phyloP scores from a whole-genome alignment of 495 filamentous ascomycete species.

The Poronia punctata region DNA sequence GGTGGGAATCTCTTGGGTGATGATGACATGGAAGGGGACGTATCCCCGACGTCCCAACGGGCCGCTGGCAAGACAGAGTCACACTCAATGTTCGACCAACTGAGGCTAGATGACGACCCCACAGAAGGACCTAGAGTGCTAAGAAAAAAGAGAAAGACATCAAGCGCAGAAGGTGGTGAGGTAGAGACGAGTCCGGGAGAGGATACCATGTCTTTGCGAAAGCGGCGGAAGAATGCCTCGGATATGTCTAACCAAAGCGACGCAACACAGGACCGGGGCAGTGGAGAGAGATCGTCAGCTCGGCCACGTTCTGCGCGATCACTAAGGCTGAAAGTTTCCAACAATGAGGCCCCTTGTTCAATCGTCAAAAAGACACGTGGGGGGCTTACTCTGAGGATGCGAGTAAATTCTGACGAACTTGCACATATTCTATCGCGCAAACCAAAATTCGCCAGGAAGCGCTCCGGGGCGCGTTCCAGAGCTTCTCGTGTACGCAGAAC shows the following conservation, averaged over 20 bases:
- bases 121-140: conserved; percentile 81
- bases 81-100: conserved; percentile 77
- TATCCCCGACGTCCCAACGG: conserved; percentile 45
- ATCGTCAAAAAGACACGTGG: conserved; percentile 33
- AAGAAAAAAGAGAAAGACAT: conserved; percentile 78
- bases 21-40: conserved; percentile 26
- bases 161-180: conserved; percentile 41
- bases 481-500: conserved; percentile 1
- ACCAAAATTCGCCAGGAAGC: conserved; percentile 43
- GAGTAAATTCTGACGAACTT: conserved; percentile 52
- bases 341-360: conserved; percentile 10
- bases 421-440: conserved; percentile 48
- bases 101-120: conserved; percentile 72
- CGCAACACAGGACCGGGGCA: conserved; percentile 16
- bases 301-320: conserved; percentile 34
- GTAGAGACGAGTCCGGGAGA: too few relatives aligned
- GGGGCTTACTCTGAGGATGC: conserved; percentile 41
- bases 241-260: conserved; percentile 29
- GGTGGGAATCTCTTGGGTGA: conserved; percentile 24
- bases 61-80: conserved; percentile 66
- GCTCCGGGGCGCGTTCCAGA: conserved; percentile 18
- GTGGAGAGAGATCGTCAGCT: conserved; percentile 21
- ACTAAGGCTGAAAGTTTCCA: conserved; percentile 31
- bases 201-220: conserved; percentile 34
- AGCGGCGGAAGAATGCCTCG: conserved; percentile 35